Conservation (phyloP, 805 yeast species). For the Barnettozyma populi region DNA sequence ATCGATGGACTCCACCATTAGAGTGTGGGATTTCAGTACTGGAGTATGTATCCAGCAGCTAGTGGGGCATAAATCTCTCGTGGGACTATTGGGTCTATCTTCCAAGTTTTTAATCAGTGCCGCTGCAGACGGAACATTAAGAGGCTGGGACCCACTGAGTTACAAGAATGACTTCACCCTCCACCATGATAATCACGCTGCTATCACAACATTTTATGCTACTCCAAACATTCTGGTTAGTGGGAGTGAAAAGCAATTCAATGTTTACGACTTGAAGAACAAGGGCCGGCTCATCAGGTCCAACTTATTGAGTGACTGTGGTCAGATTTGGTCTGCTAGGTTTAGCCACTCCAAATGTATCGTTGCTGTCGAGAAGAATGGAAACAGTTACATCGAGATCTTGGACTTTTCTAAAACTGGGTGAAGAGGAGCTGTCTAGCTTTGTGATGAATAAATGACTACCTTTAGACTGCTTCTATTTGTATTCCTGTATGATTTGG, state of each 20-base stretch:
- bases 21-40: slow-evolving; percentile 81
- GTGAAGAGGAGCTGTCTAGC: not conserved
- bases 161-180: slow-evolving; percentile 62
- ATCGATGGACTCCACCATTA: slow-evolving; percentile 81
- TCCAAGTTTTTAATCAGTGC: slow-evolving; percentile 81
- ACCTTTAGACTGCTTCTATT: not conserved
- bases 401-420: slow-evolving; percentile 58
- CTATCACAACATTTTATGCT: slow-evolving; percentile 91
- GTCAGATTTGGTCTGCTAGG: slow-evolving; percentile 92
- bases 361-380: slow-evolving; percentile 79
- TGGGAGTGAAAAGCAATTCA: slow-evolving; percentile 84
- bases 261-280: slow-evolving; percentile 77
- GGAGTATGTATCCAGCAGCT: slow-evolving; percentile 66
- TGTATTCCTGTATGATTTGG: not conserved
- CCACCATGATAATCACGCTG: slow-evolving; percentile 72
- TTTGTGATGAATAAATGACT: not conserved
- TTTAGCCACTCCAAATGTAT: slow-evolving; percentile 81
- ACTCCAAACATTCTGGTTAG: slow-evolving; percentile 79
- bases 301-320: slow-evolving; percentile 69
- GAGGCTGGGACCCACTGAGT: slow-evolving; percentile 88
- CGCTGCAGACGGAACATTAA: slow-evolving; percentile 88
- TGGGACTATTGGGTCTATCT: slow-evolving; percentile 77
- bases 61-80: slow-evolving; percentile 86
- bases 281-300: slow-evolving; percentile 62
- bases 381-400: slow-evolving; percentile 74